A percentile compares a stretch with the other conserved stretches of the same genome.
phyloP scores from a whole-genome alignment of 352 stramenopile species.

The Pythium rhizo-oryzae region DNA sequence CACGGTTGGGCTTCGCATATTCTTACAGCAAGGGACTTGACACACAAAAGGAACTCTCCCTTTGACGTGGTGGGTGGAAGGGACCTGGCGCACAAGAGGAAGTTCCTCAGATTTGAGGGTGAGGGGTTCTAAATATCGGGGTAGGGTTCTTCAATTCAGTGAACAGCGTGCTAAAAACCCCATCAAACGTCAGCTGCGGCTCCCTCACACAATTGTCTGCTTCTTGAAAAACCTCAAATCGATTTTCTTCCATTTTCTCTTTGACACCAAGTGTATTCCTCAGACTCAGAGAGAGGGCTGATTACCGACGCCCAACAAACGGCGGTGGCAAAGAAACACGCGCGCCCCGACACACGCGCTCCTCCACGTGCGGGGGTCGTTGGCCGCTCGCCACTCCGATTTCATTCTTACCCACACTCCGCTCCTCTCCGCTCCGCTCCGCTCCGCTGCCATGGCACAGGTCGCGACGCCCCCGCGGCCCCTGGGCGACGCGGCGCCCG shows the following conservation, averaged over 20 bases:
- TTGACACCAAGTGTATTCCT: neutral
- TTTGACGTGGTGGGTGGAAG: too few species aligned
- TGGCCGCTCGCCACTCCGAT: neutral
- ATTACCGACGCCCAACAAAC: neutral
- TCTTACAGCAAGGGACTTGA: neutral
- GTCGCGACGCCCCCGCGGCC: constrained; percentile 25
- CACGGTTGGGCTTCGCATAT: constrained; percentile 6
- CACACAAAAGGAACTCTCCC: neutral
- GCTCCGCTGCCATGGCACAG: constrained; percentile 6
- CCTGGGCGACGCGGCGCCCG: neutral
- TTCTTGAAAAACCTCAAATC: neutral
- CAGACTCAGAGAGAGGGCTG: constrained; percentile 2
- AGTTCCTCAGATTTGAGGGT: too few species aligned
- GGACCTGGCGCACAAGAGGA: too few species aligned
- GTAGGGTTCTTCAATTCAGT: neutral
- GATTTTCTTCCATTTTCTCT: constrained; percentile 6
- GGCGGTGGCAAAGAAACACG: constrained; percentile 19
- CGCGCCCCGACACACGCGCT: neutral
- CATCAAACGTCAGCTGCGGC: too few species aligned
- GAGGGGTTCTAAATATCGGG: neutral
- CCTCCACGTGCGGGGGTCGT: too few species aligned
- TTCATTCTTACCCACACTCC: neutral
- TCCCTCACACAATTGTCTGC: too few species aligned
- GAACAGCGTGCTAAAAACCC: neutral
- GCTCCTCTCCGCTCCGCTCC: neutral